Evolutionary conservation across 345 rosid species (phyloP).

Genomic region (Camelina neglecta): DNA sequence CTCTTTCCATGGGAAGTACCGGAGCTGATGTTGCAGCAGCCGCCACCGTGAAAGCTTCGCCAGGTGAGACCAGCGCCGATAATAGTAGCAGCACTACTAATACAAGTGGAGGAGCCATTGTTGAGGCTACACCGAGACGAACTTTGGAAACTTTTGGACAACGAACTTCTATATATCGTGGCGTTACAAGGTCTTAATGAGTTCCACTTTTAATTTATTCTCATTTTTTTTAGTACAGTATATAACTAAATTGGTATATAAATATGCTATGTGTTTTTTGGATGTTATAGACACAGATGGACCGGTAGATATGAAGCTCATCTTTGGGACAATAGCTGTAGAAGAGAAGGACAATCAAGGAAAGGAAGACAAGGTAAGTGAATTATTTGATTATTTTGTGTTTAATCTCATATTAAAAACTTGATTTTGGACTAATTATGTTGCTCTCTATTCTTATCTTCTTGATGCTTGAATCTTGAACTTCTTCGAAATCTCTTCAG

Average conservation of each 20-base stretch:
- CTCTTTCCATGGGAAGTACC: conserved; percentile 91
- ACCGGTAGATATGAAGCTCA: conserved; percentile 99
- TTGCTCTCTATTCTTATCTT: conserved; percentile 24
- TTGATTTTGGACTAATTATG: conserved; percentile 35
- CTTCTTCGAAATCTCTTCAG: conserved; percentile 47
- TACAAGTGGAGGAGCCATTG: conserved; percentile 49
- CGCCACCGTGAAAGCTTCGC: conserved; percentile 53
- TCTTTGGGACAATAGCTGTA: conserved; percentile 99
- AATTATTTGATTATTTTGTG: neutral
- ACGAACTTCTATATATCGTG: conserved; percentile 95
- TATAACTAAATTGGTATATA: neutral
- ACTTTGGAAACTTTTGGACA: conserved; percentile 95
- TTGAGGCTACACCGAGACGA: conserved; percentile 80
- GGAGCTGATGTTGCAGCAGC: conserved; percentile 30
- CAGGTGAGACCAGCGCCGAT: conserved; percentile 64
- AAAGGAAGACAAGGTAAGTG: conserved; percentile 96
- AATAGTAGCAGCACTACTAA: conserved; percentile 66
- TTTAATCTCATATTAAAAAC: neutral
- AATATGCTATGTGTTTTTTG: conserved; percentile 1
- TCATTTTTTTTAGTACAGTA: neutral
- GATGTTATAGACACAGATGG: conserved; percentile 84
- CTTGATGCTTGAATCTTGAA: conserved; percentile 37
- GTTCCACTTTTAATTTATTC: neutral
- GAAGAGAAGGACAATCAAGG: conserved; percentile 99
- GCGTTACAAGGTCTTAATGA: conserved; percentile 77